Evolutionary conservation across 768 basidiomycete genomes (phyloP).

Genomic region (Mycena vulgaris): DNA sequence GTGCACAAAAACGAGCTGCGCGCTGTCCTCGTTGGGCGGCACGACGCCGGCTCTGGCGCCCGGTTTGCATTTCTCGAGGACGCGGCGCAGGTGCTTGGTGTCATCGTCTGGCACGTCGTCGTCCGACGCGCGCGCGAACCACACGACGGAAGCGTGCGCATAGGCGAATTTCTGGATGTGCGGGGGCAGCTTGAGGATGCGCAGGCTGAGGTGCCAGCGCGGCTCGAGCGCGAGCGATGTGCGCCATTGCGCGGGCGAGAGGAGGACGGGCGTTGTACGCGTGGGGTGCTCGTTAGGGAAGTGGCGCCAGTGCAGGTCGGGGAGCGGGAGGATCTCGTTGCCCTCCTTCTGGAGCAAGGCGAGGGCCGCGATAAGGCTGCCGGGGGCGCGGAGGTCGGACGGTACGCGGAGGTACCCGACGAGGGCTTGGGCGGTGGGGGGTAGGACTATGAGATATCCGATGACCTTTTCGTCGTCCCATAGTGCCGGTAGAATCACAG

Average conservation of each 20-base stretch:
- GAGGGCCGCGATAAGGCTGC: not conserved
- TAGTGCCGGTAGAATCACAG: not conserved
- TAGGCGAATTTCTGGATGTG: not conserved
- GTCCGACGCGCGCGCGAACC: not conserved
- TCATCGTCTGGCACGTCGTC: not conserved
- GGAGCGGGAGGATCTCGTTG: not conserved
- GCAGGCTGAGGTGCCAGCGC: conserved; percentile 9
- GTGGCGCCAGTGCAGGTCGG: not conserved
- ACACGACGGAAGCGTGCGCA: conserved; percentile 1
- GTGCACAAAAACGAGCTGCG: conserved; percentile 22
- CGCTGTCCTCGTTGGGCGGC: not conserved
- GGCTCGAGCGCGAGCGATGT: not conserved
- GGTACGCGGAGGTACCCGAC: not conserved
- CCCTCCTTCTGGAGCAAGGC: not conserved
- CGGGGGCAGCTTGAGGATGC: conserved; percentile 1
- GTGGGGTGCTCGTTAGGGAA: not conserved
- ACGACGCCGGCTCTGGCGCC: not conserved
- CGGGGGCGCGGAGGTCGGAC: not conserved
- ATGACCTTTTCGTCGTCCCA: not conserved
- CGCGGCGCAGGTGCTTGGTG: conserved; percentile 3
- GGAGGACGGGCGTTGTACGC: not conserved
- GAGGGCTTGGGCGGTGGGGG: not conserved
- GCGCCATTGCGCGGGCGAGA: conserved; percentile 1
- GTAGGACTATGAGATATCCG: conserved; percentile 6
- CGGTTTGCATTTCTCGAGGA: not conserved